Conservation (phyloP, 495 filamentous ascomycete species). For the Lasiosphaeriaceae sp. region DNA sequence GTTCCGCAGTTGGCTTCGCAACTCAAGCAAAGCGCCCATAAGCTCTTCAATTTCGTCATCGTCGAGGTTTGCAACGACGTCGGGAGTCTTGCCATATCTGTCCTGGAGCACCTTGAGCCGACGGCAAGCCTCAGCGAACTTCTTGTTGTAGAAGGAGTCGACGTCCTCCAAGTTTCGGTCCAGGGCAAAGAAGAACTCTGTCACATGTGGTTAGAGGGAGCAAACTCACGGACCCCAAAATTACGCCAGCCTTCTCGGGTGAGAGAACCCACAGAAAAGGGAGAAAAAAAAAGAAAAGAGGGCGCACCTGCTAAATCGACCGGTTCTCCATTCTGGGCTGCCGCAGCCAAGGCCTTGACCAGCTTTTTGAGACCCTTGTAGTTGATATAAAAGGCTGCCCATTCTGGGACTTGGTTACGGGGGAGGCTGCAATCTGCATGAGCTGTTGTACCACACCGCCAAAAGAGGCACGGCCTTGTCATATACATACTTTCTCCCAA, state of each 20-base stretch:
- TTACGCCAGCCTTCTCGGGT: not conserved
- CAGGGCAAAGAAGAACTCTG: conserved; percentile 91
- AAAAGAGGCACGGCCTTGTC: too few species aligned
- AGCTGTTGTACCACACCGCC: not conserved
- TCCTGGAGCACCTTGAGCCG: conserved; percentile 80
- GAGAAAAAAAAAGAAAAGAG: not conserved
- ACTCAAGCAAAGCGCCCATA: conserved; percentile 80
- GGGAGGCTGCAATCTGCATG: conserved; percentile 56
- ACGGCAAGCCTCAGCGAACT: conserved; percentile 75
- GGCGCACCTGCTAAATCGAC: conserved; percentile 73
- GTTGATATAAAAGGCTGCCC: conserved; percentile 88
- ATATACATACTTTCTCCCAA: conserved; percentile 60
- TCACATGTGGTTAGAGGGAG: conserved; percentile 15
- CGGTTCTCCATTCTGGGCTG: conserved; percentile 61
- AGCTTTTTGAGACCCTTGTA: conserved; percentile 96
- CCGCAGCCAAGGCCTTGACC: conserved; percentile 69
- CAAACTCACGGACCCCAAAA: too few species aligned
- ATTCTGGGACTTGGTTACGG: conserved; percentile 94
- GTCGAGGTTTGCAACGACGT: conserved; percentile 48
- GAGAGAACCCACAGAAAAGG: not conserved
- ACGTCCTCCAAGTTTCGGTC: conserved; percentile 96
- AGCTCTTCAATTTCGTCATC: conserved; percentile 84
- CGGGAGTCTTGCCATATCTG: conserved; percentile 64
- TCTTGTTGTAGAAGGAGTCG: conserved; percentile 93
- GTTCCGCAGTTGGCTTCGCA: conserved; percentile 81